Evolutionary conservation across 805 yeast genomes (phyloP).

Genomic region (Henningerozyma blattae): DNA sequence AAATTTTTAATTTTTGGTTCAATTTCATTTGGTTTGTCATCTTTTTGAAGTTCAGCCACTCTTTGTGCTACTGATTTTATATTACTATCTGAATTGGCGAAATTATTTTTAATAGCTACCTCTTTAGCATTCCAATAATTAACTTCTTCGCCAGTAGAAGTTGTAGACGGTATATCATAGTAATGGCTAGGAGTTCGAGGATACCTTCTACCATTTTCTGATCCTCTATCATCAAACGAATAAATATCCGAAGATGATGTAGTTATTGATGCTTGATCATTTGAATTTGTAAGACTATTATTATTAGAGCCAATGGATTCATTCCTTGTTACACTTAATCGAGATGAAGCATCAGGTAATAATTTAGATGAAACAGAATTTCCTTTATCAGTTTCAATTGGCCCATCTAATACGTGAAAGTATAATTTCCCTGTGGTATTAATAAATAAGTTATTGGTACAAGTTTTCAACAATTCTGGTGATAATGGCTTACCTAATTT

Average conservation of each 20-base stretch:
- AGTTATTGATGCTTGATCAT: slow-evolving; percentile 17
- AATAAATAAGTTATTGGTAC: slow-evolving; percentile 26
- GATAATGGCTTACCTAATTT: slow-evolving; percentile 45
- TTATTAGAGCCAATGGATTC: slow-evolving; percentile 17
- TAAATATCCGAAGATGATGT: slow-evolving; percentile 22
- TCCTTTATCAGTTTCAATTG: background rate
- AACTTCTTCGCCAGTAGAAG: slow-evolving; percentile 12
- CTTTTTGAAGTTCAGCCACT: background rate
- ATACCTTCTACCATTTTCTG: slow-evolving; percentile 15
- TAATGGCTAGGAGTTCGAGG: slow-evolving; percentile 25
- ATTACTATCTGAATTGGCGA: background rate
- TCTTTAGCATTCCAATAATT: slow-evolving; percentile 23
- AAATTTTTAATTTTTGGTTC: slow-evolving; percentile 34
- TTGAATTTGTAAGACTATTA: slow-evolving; percentile 15
- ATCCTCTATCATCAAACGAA: slow-evolving; percentile 18
- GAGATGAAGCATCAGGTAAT: slow-evolving; percentile 2
- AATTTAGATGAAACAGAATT: background rate
- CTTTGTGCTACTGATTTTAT: background rate
- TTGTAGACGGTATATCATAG: slow-evolving; percentile 11
- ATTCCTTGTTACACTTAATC: slow-evolving; percentile 13
- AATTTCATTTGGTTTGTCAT: slow-evolving; percentile 34
- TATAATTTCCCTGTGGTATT: slow-evolving; percentile 20
- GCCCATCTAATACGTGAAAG: slow-evolving; percentile 11
- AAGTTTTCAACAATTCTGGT: slow-evolving; percentile 31
- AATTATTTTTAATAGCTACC: background rate